phyloP scores from a whole-genome alignment of 306 rosid species.

The Crataegus laevigata region DNA sequence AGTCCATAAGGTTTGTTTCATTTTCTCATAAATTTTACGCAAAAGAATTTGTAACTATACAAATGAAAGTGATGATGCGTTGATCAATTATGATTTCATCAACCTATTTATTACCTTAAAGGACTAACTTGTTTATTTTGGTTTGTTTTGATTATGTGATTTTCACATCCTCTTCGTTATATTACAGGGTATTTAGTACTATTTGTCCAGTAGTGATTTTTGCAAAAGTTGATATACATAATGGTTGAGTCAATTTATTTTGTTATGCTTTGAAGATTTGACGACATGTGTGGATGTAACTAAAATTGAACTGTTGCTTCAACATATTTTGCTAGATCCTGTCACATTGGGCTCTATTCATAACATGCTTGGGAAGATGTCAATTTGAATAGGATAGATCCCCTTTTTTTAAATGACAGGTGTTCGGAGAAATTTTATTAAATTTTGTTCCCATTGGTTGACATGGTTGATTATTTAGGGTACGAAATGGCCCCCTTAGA shows the following conservation, averaged over 20 bases:
- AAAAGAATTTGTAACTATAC: background rate
- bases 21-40: background rate
- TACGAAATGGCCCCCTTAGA: too few species aligned
- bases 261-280: background rate
- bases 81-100: too few species aligned
- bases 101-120: too few species aligned
- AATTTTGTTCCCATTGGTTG: too few species aligned
- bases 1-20: conserved; percentile 55
- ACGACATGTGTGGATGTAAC: background rate
- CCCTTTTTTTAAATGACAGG: too few species aligned
- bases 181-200: background rate
- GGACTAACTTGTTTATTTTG: too few species aligned
- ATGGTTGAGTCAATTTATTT: background rate
- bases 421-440: too few species aligned
- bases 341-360: background rate
- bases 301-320: background rate
- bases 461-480: too few species aligned
- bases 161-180: background rate
- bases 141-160: background rate
- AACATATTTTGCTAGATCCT: background rate
- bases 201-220: background rate
- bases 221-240: background rate
- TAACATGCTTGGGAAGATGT: background rate
- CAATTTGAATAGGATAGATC: background rate
- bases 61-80: background rate